Conservation (phyloP, 202 grass and related monocot genomes). For the Panicum hallii region DNA sequence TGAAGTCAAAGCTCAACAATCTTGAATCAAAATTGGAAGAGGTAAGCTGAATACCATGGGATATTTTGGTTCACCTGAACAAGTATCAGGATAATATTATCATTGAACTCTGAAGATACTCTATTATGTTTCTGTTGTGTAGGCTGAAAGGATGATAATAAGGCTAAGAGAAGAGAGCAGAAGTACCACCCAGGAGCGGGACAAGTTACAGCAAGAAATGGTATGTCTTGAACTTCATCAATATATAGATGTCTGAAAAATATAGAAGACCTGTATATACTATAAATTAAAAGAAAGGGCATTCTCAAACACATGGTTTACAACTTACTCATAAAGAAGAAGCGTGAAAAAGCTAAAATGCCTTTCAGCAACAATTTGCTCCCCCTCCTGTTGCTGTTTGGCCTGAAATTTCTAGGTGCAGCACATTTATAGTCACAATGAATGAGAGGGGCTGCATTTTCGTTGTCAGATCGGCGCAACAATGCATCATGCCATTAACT, state of each 20-base stretch:
- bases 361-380: background rate
- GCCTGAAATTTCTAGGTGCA: slow-evolving; percentile 17
- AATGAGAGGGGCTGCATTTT: slow-evolving; percentile 15
- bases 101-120: slow-evolving; percentile 6
- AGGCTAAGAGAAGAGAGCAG: slow-evolving; percentile 83
- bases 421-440: slow-evolving; percentile 1
- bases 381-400: background rate
- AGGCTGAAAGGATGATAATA: slow-evolving; percentile 93
- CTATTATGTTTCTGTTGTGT: slow-evolving; percentile 33
- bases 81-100: slow-evolving; percentile 23
- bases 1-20: slow-evolving; percentile 80
- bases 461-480: background rate
- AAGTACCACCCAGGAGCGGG: slow-evolving; percentile 65
- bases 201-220: slow-evolving; percentile 84
- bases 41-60: slow-evolving; percentile 57
- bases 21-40: slow-evolving; percentile 93
- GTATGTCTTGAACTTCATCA: slow-evolving; percentile 51
- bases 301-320: slow-evolving; percentile 4
- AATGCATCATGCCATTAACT: background rate
- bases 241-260: slow-evolving; percentile 19
- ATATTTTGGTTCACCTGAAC: slow-evolving; percentile 35
- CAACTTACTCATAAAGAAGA: slow-evolving; percentile 5
- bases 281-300: slow-evolving; percentile 2
- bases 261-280: background rate
- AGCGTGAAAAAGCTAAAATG: slow-evolving; percentile 14